Evolutionary conservation across 768 basidiomycete species (phyloP), one percentile per base, ranked within the genome.

Genomic region (Leccinum pellstonianum): DNA sequence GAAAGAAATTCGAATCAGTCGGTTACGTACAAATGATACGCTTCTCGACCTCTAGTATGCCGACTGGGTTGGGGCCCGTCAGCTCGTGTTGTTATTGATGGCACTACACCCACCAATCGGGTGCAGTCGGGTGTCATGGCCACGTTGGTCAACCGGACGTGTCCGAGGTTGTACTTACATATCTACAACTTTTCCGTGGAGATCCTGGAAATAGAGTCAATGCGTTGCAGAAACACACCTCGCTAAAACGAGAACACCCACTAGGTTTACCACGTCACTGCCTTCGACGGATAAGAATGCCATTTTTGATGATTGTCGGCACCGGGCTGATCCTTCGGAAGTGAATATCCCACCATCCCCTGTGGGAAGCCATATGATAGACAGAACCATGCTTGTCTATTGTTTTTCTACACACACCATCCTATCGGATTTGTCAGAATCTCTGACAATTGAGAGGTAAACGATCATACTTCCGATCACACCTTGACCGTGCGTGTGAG

Each of bases 261-360:
- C 81, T 64, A 82, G 62, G 65, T 80, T 80, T n/a, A 73, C 71
- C 41, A 83, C 78, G 11, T 77, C 76, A 64, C 75, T 75, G 25
- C 75, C 77, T 68, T 83, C 82, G 23, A 83, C 81, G 21, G 81
- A 81, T 55, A 84, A 59, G 70, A 84, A 82, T n/a, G 75, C 82
- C 79, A 57, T 52, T 59, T 56, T 52, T 60, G 48, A 60, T 58
- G 58, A 62, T 63, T 57, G 47, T 63, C 41, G 65, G 61, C 41
- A 57, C 35, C 19, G 25, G 54, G 60, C 12, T 48, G 35, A 64
- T 64, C 55, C 47, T 57, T 46, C 29, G 27, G 23, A 41, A 50
- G 12, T 31, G 17, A 56, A 55, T 12, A 38, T 50, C 64, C 63
- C 64, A 81, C 81, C 79, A 65, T 81, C 77, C 52, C 80, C 79